Conservation (phyloP, 768 basidiomycete species). For the Strobilomyces confusus region DNA sequence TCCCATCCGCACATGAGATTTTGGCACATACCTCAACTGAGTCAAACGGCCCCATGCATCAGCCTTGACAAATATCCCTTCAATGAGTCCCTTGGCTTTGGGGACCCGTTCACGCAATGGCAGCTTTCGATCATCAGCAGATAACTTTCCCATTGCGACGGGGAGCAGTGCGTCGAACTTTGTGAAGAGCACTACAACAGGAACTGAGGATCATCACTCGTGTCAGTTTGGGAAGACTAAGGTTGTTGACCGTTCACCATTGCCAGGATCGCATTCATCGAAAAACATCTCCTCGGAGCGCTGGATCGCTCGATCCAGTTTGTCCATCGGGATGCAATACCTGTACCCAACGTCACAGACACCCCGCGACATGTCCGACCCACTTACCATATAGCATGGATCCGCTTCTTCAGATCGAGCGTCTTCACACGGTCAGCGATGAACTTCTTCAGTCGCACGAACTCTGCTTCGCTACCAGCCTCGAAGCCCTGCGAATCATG, state of each 20-base stretch:
- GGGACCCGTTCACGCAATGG: background rate
- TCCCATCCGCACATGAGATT: background rate
- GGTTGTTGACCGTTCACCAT: background rate
- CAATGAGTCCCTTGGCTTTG: background rate
- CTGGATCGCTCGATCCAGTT: background rate
- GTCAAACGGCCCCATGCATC: background rate
- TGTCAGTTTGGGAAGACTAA: background rate
- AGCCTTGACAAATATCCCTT: background rate
- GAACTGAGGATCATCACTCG: background rate
- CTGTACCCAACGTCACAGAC: background rate
- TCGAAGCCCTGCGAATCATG: background rate
- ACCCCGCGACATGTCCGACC: too few relatives aligned
- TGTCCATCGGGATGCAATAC: constrained; percentile 10
- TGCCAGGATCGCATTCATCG: background rate
- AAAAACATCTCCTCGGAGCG: constrained; percentile 2
- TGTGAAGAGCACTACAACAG: constrained; percentile 7
- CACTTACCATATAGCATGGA: constrained; percentile 5
- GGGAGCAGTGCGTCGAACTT: constrained; percentile 7
- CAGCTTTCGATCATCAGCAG: background rate
- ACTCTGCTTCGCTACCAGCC: background rate
- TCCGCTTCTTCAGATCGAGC: background rate
- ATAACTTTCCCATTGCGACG: background rate
- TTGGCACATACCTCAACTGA: background rate
- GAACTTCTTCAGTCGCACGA: constrained; percentile 3
- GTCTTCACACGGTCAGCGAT: constrained; percentile 2